Percentiles rank a stretch among this genome's conserved stretches.
Evolutionary conservation across 768 basidiomycete genomes (phyloP).

Genomic region (Psilocybe azurescens): DNA sequence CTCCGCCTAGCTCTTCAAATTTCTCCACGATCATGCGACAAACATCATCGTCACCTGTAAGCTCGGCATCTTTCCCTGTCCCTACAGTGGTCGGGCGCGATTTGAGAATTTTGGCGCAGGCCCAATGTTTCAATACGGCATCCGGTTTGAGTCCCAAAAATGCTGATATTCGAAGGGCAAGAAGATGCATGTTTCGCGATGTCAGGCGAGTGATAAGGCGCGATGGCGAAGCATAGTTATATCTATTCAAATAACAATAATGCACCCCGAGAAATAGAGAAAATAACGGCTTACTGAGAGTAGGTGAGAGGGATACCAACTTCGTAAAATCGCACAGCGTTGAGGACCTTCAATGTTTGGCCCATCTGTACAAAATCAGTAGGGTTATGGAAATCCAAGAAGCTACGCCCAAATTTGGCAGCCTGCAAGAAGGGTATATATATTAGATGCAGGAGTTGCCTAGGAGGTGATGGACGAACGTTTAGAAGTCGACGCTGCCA

Average conservation of each 20-base stretch:
- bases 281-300: conserved; percentile 66
- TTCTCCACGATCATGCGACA: conserved; percentile 89
- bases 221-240: conserved; percentile 78
- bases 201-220: conserved; percentile 85
- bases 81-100: conserved; percentile 65
- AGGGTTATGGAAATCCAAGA: conserved; percentile 91
- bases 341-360: conserved; percentile 90
- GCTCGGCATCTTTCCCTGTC: conserved; percentile 56
- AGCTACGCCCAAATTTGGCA: conserved; percentile 96
- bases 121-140: conserved; percentile 94
- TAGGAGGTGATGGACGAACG: conserved; percentile 45
- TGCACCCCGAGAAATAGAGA: background rate
- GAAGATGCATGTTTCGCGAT: conserved; percentile 86
- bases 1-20: conserved; percentile 80
- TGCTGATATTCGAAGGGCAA: conserved; percentile 88
- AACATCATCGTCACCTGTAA: conserved; percentile 76
- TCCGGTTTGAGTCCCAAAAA: conserved; percentile 86
- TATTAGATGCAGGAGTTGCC: background rate
- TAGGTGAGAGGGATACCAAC: conserved; percentile 94
- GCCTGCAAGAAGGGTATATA: conserved; percentile 53
- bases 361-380: conserved; percentile 93
- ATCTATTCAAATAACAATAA: conserved; percentile 53
- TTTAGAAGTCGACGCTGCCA: conserved; percentile 90
- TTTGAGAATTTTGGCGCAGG: conserved; percentile 85
- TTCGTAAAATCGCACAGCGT: conserved; percentile 90